Conservation (phyloP, 331 rosid genomes). For the Acacia pycnantha region DNA sequence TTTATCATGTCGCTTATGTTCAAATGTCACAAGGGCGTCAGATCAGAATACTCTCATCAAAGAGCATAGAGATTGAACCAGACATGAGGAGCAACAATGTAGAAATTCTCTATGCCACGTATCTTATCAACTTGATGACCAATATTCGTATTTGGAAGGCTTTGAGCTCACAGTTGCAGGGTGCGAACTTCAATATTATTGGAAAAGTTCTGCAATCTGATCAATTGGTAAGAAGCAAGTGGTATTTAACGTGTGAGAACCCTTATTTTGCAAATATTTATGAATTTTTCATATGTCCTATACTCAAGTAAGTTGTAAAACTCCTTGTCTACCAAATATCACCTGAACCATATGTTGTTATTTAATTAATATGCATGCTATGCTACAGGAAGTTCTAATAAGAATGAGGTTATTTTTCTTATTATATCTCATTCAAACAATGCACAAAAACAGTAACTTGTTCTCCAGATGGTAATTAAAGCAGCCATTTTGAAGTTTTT, state of each 20-base stretch:
- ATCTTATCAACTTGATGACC: slow-evolving; percentile 53
- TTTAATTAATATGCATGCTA: background rate
- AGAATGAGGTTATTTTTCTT: background rate
- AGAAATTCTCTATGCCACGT: slow-evolving; percentile 32
- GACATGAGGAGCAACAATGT: background rate
- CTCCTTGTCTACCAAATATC: background rate
- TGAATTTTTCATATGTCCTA: background rate
- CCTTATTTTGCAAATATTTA: background rate
- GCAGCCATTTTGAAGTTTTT: background rate
- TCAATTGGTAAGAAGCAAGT: slow-evolving; percentile 32
- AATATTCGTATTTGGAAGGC: slow-evolving; percentile 53
- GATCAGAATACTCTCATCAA: slow-evolving; percentile 25
- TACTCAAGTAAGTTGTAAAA: background rate
- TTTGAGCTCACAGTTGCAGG: slow-evolving; percentile 24
- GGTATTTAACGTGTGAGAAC: background rate
- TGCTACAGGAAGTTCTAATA: background rate
- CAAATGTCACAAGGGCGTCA: background rate
- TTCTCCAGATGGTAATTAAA: background rate
- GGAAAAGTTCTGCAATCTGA: slow-evolving; percentile 29
- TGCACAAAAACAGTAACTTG: background rate
- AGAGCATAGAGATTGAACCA: slow-evolving; percentile 1
- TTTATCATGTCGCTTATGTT: slow-evolving; percentile 37
- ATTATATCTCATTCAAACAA: background rate
- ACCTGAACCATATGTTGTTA: background rate
- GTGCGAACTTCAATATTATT: slow-evolving; percentile 25